Evolutionary conservation across 352 stramenopile genomes (phyloP), one percentile per base, ranked within the genome.

Genomic region (Phytophthora vignae): DNA sequence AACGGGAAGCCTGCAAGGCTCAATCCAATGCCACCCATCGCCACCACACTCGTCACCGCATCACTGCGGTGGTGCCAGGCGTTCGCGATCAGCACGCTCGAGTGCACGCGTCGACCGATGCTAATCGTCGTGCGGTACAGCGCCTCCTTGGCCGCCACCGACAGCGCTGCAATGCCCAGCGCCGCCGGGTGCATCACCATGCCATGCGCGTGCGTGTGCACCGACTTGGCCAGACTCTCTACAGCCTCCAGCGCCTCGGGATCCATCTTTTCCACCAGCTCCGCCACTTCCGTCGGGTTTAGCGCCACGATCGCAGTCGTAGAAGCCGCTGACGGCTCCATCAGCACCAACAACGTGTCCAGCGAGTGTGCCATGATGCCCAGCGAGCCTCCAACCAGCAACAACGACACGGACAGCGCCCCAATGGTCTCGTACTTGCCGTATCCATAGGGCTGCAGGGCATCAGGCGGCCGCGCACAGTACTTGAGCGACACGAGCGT

Each of bases 61-160:
- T 97, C 91, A 36, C 87, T 95, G 29, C 91, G 90, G 60, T 97
- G 91, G 64, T 99, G 96, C 96, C 96, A 99, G 17, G 97, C 97
- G 79, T 99, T 99, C 8, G 97, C 96, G 73, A 99, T 95, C 9
- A 99, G 81, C 17, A 99, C 87, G 44, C 76, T 93, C 54, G 91
- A 98, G 81, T 98, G 96, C 33, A 98, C 79, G 36, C 83, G 73
- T 44, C 96, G 84, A 25, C 90, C 97, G 4, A 99, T 91, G 17
- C 64, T 73, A n/a, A 91, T 90, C 5, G 96, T 99, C 17, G 91
- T 90, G 14, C 95, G 92, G 77, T 92, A 99, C 33, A 99, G 67
- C 66, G 81, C 93, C 73, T 99, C 96, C 58, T 99, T 99, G 12
- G 90, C 89, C 0, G 79, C 79, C 44, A 99, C 94, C 4, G 90